phyloP scores from a whole-genome alignment of 2,329 filamentous ascomycete genomes.

The Escovopsis sp. region DNA sequence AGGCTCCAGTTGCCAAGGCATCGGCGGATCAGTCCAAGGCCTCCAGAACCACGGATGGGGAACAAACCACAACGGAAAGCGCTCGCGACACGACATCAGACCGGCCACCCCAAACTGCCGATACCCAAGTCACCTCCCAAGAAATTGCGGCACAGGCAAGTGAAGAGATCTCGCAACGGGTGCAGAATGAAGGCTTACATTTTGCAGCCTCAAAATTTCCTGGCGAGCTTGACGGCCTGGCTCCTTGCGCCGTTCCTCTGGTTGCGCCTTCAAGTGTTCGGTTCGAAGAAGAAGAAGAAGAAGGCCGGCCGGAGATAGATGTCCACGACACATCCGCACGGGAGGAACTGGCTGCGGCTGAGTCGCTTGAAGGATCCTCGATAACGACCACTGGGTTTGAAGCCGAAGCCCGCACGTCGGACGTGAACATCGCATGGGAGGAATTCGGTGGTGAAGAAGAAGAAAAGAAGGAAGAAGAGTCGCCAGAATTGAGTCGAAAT shows the following conservation, averaged over 20 bases:
- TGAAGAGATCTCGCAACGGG: constrained; percentile 6
- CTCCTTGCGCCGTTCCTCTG: constrained; percentile 6
- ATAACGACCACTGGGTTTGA: constrained; percentile 1
- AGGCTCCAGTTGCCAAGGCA: constrained; percentile 1
- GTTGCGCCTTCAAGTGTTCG: constrained; percentile 4
- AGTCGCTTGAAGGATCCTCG: constrained; percentile 1
- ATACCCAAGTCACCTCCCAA: constrained; percentile 1
- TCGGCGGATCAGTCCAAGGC: neutral
- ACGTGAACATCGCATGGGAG: constrained; percentile 2
- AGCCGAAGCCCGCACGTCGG: constrained; percentile 5
- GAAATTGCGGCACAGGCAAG: constrained; percentile 5
- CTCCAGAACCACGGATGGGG: neutral
- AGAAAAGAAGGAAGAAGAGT: neutral
- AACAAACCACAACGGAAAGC: constrained; percentile 1
- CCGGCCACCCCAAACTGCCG: neutral
- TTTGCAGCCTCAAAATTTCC: constrained; percentile 5
- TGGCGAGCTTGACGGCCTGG: constrained; percentile 5
- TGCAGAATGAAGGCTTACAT: constrained; percentile 6
- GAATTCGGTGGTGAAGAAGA: constrained; percentile 2
- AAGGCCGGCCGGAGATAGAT: constrained; percentile 2
- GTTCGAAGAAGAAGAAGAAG: constrained; percentile 2
- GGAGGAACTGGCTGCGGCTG: constrained; percentile 1
- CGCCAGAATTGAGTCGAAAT: constrained; percentile 5
- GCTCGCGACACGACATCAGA: neutral
- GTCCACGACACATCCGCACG: constrained; percentile 3